Evolutionary conservation across 2,329 filamentous ascomycete species (phyloP).

Genomic region (Trichoderma koningii): DNA sequence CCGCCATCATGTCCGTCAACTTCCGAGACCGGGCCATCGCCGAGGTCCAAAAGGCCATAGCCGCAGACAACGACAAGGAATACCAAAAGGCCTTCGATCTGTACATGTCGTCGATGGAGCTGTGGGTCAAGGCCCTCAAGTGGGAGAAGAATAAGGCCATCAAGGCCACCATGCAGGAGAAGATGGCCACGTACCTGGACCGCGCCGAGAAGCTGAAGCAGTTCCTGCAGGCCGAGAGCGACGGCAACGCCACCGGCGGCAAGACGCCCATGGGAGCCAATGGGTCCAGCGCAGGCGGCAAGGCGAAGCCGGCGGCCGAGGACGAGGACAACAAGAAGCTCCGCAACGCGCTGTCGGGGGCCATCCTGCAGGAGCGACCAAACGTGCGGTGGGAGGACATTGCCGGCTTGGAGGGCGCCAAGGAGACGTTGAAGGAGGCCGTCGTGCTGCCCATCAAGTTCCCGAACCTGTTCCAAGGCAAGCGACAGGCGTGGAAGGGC

Average conservation of each 20-base stretch:
- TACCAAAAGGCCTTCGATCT: slow-evolving; percentile 96
- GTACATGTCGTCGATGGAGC: slow-evolving; percentile 93
- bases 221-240: slow-evolving; percentile 75
- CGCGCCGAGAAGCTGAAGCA: slow-evolving; percentile 96
- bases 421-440: slow-evolving; percentile 96
- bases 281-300: slow-evolving; percentile 66
- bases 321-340: slow-evolving; percentile 97
- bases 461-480: slow-evolving; percentile 91
- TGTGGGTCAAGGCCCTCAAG: slow-evolving; percentile 98
- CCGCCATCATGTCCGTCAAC: slow-evolving; percentile 81
- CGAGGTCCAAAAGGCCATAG: slow-evolving; percentile 95
- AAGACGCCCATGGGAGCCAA: slow-evolving; percentile 68
- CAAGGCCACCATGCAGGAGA: slow-evolving; percentile 95
- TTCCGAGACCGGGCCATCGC: slow-evolving; percentile 97
- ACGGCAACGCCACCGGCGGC: slow-evolving; percentile 68
- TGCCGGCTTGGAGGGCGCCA: slow-evolving; percentile 87
- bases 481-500: slow-evolving; percentile 97
- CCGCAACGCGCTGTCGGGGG: slow-evolving; percentile 83
- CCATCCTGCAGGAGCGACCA: slow-evolving; percentile 91
- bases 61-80: slow-evolving; percentile 90
- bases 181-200: slow-evolving; percentile 97
- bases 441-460: slow-evolving; percentile 98
- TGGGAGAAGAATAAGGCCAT: slow-evolving; percentile 99
- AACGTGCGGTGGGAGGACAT: slow-evolving; percentile 99
- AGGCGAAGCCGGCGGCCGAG: slow-evolving; percentile 64